phyloP scores from a whole-genome alignment of 805 yeast species.

The Metschnikowia kunwiensis region DNA sequence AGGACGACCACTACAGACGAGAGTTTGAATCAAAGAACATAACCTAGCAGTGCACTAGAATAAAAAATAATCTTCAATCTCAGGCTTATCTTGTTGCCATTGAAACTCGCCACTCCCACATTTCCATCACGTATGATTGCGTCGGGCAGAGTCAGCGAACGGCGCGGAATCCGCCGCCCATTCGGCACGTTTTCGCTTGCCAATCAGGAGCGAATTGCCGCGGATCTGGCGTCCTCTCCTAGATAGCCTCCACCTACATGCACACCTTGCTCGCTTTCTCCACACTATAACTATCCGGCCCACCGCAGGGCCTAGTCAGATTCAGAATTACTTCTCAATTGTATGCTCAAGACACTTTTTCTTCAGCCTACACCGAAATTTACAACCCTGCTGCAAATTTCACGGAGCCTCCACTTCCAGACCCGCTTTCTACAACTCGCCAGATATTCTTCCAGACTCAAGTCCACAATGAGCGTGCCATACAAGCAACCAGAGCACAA shows the following conservation, averaged over 20 bases:
- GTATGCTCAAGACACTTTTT: slow-evolving; percentile 2
- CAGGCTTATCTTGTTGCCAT: no score
- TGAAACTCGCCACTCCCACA: no score
- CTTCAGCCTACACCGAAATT: background rate
- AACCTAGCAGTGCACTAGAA: no score
- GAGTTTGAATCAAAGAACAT: no score
- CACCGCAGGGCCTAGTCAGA: background rate
- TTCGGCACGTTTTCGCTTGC: no score
- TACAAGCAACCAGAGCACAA: slow-evolving; percentile 44
- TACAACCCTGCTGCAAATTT: no score
- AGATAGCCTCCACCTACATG: background rate
- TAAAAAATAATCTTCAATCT: no score
- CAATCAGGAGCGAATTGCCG: slow-evolving; percentile 5
- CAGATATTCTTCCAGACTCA: background rate
- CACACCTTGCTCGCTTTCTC: slow-evolving; percentile 6
- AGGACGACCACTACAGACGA: no score
- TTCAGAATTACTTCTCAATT: background rate
- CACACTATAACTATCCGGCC: slow-evolving; percentile 6
- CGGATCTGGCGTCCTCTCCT: background rate
- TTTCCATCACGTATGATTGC: no score
- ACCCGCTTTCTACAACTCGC: background rate
- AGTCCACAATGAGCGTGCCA: slow-evolving; percentile 29
- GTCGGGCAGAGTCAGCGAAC: no score
- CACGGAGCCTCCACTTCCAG: no score
- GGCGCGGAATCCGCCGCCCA: slow-evolving; percentile 8